Conservation (phyloP, 169 alveolate species). For the Cryptosporidium baileyi region DNA sequence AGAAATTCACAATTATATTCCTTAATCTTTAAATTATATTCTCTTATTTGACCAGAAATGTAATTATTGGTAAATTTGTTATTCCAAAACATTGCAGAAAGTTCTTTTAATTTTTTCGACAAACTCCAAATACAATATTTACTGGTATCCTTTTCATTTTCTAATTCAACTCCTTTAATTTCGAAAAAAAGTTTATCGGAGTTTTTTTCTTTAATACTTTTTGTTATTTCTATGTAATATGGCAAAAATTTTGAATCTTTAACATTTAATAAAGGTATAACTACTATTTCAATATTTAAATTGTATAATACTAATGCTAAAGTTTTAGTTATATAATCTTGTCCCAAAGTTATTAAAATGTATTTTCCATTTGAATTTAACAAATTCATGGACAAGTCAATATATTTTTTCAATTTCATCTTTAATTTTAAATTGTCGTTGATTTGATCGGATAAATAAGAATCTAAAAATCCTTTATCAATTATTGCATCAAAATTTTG, state of each 20-base stretch:
- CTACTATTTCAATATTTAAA: neutral
- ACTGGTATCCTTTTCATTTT: too few relatives aligned
- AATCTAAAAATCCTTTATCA: constrained; percentile 68
- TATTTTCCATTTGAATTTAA: constrained; percentile 29
- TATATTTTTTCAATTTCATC: neutral
- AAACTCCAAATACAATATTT: constrained; percentile 19
- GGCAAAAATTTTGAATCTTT: constrained; percentile 44
- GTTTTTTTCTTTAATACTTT: neutral
- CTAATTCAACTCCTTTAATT: neutral
- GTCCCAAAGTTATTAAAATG: constrained; percentile 44
- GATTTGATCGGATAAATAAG: constrained; percentile 4
- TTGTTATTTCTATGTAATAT: constrained; percentile 49
- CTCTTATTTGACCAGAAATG: constrained; percentile 38
- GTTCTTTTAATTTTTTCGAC: constrained; percentile 27
- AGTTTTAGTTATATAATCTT: constrained; percentile 44
- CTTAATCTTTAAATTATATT: constrained; percentile 7
- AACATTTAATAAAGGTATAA: constrained; percentile 22
- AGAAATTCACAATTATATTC: neutral
- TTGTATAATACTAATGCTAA: neutral
- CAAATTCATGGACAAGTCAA: neutral
- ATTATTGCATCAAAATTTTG: constrained; percentile 41
- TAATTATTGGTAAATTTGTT: constrained; percentile 13
- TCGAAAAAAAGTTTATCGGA: neutral
- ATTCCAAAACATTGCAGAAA: constrained; percentile 61
- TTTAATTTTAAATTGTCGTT: neutral